A percentile compares a stretch with the other conserved stretches of the same genome.
These are phyloP conservation scores for Discostella stelligeroides DNA, from an alignment of 108 stramenopile genomes.

Conservation along the genomic window DNA sequence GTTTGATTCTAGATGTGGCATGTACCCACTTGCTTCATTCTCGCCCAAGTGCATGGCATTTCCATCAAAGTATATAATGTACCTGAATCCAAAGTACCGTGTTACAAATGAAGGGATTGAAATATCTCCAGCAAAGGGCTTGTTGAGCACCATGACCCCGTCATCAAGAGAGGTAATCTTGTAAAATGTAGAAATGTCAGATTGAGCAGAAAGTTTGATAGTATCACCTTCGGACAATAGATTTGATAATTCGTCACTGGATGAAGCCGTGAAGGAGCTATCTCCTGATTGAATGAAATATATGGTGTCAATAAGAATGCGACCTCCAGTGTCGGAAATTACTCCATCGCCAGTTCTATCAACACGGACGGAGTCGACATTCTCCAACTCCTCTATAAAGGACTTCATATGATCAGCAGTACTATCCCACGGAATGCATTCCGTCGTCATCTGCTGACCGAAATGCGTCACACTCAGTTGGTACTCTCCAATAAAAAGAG, in stretches of 20 bases:
- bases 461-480: conserved; percentile 37
- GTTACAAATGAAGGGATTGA: conserved; percentile 20
- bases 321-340: conserved; percentile 10
- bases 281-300: conserved; percentile 9
- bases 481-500: conserved; percentile 49
- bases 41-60: conserved; percentile 51
- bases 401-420: conserved; percentile 51
- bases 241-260: conserved; percentile 12
- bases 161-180: conserved; percentile 13
- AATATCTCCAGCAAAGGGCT: conserved; percentile 19
- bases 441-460: conserved; percentile 36
- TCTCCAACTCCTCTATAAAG: conserved; percentile 44
- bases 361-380: conserved; percentile 65
- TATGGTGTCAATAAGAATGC: conserved; percentile 4
- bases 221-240: conserved; percentile 26
- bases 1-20: conserved; percentile 33
- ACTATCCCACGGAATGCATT: conserved; percentile 66
- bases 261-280: conserved; percentile 16
- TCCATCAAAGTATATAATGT: conserved; percentile 69
- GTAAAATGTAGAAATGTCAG: conserved; percentile 21
- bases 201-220: conserved; percentile 27
- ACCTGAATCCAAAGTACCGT: conserved; percentile 52
- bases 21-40: conserved; percentile 22
- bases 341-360: conserved; percentile 55
- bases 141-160: conserved; percentile 21